Evolutionary conservation across 192 early-diverging fungal species (phyloP).

Genomic region (Linnemannia zychae): DNA sequence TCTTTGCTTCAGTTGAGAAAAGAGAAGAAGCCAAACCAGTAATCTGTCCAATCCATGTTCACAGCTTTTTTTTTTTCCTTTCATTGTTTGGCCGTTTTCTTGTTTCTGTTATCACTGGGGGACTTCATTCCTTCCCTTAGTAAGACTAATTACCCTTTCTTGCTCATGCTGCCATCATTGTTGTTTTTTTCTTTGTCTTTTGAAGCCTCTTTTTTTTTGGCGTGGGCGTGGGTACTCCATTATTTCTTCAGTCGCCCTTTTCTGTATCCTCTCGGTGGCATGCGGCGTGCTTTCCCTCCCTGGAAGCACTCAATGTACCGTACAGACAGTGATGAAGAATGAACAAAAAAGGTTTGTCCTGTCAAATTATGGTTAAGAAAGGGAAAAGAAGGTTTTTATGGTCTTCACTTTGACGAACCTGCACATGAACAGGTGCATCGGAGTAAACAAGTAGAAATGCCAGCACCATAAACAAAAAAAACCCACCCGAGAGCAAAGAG

Average conservation of each 20-base stretch:
- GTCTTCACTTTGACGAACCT: too few species aligned
- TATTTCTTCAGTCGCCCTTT: too few species aligned
- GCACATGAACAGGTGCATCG: too few species aligned
- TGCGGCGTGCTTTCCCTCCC: too few species aligned
- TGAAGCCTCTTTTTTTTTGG: background rate
- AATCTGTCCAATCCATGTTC: background rate
- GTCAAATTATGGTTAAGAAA: slow-evolving; percentile 1
- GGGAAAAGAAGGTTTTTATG: background rate
- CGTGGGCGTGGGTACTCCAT: too few species aligned
- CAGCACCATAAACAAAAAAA: background rate
- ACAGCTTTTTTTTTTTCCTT: background rate
- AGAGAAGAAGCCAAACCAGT: background rate
- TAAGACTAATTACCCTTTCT: background rate
- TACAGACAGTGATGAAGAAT: too few species aligned
- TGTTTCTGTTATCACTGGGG: too few species aligned
- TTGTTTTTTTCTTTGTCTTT: background rate
- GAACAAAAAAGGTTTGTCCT: too few species aligned
- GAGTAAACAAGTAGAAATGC: background rate
- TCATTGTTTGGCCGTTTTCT: too few species aligned
- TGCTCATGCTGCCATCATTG: background rate
- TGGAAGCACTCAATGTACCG: too few species aligned
- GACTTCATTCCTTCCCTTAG: background rate
- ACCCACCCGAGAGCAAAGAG: background rate
- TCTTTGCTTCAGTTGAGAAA: background rate
- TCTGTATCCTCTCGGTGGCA: too few species aligned